Base-by-base conservation (phyloP, 148 eudicot species). In the Chenopodium suecicum region DNA sequence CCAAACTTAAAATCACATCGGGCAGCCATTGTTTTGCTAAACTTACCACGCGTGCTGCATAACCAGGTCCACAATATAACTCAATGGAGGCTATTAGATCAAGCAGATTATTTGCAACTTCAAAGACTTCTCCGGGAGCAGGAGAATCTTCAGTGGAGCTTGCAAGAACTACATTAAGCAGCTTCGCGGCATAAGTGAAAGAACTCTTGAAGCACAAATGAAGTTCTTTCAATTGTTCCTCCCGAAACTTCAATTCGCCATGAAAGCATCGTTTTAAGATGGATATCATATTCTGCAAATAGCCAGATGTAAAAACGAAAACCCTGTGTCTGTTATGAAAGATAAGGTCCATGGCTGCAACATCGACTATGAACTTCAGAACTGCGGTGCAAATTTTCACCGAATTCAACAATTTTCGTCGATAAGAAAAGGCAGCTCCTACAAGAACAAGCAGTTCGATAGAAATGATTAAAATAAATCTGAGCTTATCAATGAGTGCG, bases 1-100 rank as follows among this genome's bases (percentile, higher is more conserved):
- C 93, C 81, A 96, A 80, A 68, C 91, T 97, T 60, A 96, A 86
- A 74, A 92, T 85, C 79, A 94, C 84, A 82, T 96, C 99, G 34
- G 99, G 99, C 46, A 92, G 75, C 98, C 99, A 96, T 63, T 87
- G 90, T 80, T 90, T 92, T 54, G 90, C 84, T 82, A 85, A 85
- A 76, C 88, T 70, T 66, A 87, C 70, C 44, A 94, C 44, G 32
- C 90, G 92, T 64, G 90, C 66, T 79, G 98, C 98, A 88, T 88
- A 88, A 77, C 82, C 63, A 41, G 92, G 89, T 58, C 99, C 97
- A 78, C 89, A 74, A 82, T 85, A 85, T 71, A 86, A 82, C 86
- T 96, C 99, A 56, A 86, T 63, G n/a, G 91, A 86, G 69, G 86
- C 84, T 80, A 89, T 50, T 44, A 94, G 84, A 84, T 94, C 88